These are phyloP conservation scores for Fusarium miscanthi DNA, from an alignment of 2,329 filamentous ascomycete species.

Conservation along the genomic window DNA sequence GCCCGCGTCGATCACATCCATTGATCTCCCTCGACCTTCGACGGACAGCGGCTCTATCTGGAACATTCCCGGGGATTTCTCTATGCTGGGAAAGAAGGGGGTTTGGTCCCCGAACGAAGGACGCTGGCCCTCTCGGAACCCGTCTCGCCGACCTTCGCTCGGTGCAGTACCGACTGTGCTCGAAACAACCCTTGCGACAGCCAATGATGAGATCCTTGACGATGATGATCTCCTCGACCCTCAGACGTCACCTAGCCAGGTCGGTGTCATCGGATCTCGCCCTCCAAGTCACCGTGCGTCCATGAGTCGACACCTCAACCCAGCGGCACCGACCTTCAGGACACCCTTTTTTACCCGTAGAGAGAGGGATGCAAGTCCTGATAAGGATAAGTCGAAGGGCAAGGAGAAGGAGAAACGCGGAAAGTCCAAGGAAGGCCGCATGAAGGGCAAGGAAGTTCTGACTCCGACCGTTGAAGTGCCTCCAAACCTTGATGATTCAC, in stretches of 20 bases:
- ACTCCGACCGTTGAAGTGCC: slow-evolving; percentile 55
- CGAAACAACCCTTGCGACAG: slow-evolving; percentile 70
- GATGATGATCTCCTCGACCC: slow-evolving; percentile 66
- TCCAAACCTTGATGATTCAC: slow-evolving; percentile 58
- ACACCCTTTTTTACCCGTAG: slow-evolving; percentile 70
- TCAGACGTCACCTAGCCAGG: slow-evolving; percentile 65
- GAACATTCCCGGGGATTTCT: slow-evolving; percentile 64
- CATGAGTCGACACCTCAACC: slow-evolving; percentile 78
- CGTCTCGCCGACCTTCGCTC: slow-evolving; percentile 83
- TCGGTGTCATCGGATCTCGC: slow-evolving; percentile 83
- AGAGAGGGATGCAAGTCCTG: slow-evolving; percentile 49
- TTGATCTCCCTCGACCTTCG: slow-evolving; percentile 79
- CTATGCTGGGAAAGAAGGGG: slow-evolving; percentile 63
- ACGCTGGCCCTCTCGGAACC: slow-evolving; percentile 69
- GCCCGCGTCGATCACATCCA: slow-evolving; percentile 75
- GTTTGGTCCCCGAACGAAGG: slow-evolving; percentile 73
- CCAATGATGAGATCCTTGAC: slow-evolving; percentile 72
- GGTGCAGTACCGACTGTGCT: slow-evolving; percentile 77
- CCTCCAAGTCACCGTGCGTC: slow-evolving; percentile 60
- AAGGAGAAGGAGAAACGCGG: slow-evolving; percentile 50
- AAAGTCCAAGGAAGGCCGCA: slow-evolving; percentile 51
- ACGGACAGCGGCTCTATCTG: slow-evolving; percentile 83
- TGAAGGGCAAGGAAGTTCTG: slow-evolving; percentile 52
- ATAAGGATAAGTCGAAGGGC: slow-evolving; percentile 44
- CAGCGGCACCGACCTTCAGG: slow-evolving; percentile 89